Conservation (phyloP, 768 basidiomycete species). For the Suillus alpinus region DNA sequence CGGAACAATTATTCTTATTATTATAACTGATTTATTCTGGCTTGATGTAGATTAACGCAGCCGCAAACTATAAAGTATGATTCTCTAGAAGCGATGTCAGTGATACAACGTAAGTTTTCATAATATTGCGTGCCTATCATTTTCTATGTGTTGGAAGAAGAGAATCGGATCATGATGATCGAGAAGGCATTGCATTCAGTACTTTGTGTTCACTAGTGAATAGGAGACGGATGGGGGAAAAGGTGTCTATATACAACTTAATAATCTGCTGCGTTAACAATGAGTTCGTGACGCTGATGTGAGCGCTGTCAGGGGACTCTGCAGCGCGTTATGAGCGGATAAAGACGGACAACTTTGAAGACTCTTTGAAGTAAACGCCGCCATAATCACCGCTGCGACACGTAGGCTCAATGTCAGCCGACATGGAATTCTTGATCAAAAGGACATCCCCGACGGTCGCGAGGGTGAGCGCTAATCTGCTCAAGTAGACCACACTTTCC, state of each 20-base stretch:
- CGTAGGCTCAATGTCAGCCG: not conserved
- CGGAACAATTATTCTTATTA: slow-evolving; percentile 2
- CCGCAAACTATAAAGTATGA: not conserved
- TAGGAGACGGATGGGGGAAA: not conserved
- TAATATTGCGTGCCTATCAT: not conserved
- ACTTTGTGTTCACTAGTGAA: not conserved
- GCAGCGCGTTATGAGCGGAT: not conserved
- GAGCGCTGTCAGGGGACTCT: not conserved
- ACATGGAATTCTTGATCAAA: slow-evolving; percentile 1
- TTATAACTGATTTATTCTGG: not conserved
- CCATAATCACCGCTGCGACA: slow-evolving; percentile 2
- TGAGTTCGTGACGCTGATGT: not conserved
- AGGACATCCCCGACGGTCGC: not conserved
- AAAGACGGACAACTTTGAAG: not conserved
- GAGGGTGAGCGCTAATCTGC: not conserved
- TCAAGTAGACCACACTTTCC: slow-evolving; percentile 28
- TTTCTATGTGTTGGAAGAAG: not conserved
- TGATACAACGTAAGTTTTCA: not conserved
- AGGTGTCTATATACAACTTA: not conserved
- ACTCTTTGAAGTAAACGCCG: not conserved
- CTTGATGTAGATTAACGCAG: not conserved
- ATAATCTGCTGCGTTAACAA: not conserved
- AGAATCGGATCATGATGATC: not conserved
- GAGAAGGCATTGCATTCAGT: not conserved
- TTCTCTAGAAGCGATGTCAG: not conserved